Evolutionary conservation across 2,329 filamentous ascomycete species (phyloP).

Genomic region (Alternaria novae-zelandiae): DNA sequence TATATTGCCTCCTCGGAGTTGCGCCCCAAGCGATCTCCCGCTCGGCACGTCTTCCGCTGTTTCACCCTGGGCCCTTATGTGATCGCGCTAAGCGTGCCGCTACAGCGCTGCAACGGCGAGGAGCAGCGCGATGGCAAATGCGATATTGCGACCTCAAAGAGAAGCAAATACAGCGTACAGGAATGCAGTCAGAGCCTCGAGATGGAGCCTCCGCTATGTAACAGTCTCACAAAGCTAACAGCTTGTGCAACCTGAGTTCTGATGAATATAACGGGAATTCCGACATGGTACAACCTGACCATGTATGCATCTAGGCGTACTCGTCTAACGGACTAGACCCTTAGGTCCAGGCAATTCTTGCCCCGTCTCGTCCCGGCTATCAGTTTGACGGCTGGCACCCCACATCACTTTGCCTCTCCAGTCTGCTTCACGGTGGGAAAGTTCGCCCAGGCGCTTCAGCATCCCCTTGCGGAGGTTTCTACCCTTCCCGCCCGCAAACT

Average conservation of each 20-base stretch:
- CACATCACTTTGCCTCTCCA: not conserved
- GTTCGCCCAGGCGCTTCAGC: slow-evolving; percentile 2
- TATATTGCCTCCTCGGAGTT: not conserved
- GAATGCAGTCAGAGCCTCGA: not conserved
- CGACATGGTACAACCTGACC: slow-evolving; percentile 9
- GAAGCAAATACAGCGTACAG: not conserved
- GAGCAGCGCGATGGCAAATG: not conserved
- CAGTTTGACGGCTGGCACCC: not conserved
- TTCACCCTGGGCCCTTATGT: slow-evolving; percentile 14
- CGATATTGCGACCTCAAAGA: not conserved
- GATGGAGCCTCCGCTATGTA: not conserved
- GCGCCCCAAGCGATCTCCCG: slow-evolving; percentile 17
- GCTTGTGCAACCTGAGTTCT: not conserved
- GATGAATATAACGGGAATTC: not conserved
- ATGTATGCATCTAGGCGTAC: slow-evolving; percentile 11
- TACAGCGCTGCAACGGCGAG: slow-evolving; percentile 1
- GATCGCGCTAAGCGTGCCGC: slow-evolving; percentile 8
- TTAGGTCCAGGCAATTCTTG: not conserved
- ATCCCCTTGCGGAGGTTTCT: not conserved
- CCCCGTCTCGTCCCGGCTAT: not conserved
- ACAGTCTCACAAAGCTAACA: not conserved
- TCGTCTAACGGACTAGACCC: slow-evolving; percentile 4
- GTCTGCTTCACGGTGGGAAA: not conserved
- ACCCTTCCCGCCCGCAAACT: not conserved
- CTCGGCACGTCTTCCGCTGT: slow-evolving; percentile 16